These are phyloP conservation scores for Colletotrichum cuscutae DNA, from an alignment of 2,329 filamentous ascomycete genomes.

Conservation along the genomic window DNA sequence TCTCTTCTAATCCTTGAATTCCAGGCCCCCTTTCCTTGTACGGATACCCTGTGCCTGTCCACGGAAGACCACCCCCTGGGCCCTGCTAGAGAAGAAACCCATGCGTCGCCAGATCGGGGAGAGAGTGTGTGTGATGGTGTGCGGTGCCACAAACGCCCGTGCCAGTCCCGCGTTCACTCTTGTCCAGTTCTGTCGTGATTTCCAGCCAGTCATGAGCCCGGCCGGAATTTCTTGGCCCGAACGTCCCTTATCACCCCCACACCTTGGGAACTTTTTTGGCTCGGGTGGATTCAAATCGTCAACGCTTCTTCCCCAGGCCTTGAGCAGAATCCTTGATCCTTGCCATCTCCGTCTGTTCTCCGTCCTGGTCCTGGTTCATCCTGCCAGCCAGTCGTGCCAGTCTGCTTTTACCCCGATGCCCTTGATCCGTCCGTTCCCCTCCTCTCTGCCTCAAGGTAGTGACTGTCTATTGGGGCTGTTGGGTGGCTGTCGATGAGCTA, in stretches of 20 bases:
- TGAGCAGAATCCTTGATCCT: background rate
- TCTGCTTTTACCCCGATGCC: constrained; percentile 19
- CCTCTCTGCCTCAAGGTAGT: background rate
- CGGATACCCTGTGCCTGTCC: background rate
- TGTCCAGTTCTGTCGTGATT: background rate
- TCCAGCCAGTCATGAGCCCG: background rate
- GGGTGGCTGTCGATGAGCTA: too few relatives aligned
- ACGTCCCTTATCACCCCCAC: constrained; percentile 31
- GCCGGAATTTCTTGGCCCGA: background rate
- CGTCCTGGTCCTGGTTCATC: background rate
- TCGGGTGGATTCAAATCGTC: constrained; percentile 14
- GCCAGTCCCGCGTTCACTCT: constrained; percentile 10
- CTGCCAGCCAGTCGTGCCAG: constrained; percentile 6
- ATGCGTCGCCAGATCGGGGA: constrained; percentile 29
- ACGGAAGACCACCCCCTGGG: background rate
- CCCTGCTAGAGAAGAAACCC: background rate
- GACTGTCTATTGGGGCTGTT: background rate
- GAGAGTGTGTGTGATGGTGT: background rate
- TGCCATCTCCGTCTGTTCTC: background rate
- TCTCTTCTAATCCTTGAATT: background rate
- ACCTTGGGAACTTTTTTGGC: constrained; percentile 34
- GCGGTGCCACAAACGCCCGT: constrained; percentile 27
- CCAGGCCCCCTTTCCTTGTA: background rate
- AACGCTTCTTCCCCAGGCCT: constrained; percentile 19
- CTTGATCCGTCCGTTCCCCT: constrained; percentile 15